These are phyloP conservation scores for Suillus paluster DNA, from an alignment of 768 basidiomycete species.

Conservation along the genomic window DNA sequence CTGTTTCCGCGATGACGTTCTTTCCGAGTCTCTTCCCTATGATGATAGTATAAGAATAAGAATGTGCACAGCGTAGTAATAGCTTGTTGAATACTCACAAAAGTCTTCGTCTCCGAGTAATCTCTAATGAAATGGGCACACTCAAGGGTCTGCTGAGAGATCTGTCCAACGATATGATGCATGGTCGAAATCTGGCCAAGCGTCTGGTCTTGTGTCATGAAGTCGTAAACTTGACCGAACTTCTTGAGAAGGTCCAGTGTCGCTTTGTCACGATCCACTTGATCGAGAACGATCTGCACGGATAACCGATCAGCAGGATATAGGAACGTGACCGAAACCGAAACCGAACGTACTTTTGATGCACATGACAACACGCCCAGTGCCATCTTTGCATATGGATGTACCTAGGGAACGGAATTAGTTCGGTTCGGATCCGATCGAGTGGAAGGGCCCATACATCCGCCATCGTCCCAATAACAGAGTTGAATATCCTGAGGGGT, in stretches of 20 bases:
- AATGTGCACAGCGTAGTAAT: not conserved
- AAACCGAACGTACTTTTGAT: not conserved
- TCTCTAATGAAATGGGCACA: conserved; percentile 10
- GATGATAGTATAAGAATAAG: not conserved
- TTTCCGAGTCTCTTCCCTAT: conserved; percentile 3
- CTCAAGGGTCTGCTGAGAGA: conserved; percentile 7
- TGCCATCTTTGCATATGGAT: conserved; percentile 9
- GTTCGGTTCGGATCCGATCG: not conserved
- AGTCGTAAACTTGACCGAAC: conserved; percentile 4
- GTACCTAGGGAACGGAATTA: not conserved
- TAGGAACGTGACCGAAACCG: too few species aligned
- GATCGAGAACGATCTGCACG: not conserved
- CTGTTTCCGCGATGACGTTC: not conserved
- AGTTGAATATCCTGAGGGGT: not conserved
- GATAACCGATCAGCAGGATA: too few species aligned
- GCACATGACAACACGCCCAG: not conserved
- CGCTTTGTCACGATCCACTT: not conserved
- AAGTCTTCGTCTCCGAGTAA: conserved; percentile 9
- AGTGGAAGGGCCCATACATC: not conserved
- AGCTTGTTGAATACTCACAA: not conserved
- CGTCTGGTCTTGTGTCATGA: not conserved
- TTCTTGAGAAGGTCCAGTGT: conserved; percentile 2
- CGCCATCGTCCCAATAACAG: not conserved
- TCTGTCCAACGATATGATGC: not conserved
- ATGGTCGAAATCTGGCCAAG: not conserved